Evolutionary conservation across 2,329 filamentous ascomycete genomes (phyloP).

Genomic region (Hypoxylon sp.): DNA sequence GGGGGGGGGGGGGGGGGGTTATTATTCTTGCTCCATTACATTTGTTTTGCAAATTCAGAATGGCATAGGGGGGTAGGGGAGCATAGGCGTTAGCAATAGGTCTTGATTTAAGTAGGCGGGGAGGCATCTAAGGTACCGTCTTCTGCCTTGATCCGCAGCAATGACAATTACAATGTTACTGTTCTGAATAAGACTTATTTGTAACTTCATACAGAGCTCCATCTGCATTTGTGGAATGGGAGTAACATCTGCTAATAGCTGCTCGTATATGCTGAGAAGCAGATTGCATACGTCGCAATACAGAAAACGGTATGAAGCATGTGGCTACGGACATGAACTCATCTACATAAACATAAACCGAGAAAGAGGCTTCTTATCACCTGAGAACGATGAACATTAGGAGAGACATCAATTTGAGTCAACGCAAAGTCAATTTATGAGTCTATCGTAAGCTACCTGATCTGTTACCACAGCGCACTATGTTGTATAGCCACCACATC

Average conservation of each 20-base stretch:
- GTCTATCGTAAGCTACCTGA: constrained; percentile 52
- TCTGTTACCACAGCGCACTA: constrained; percentile 33
- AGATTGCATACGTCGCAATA: neutral
- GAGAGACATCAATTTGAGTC: constrained; percentile 1
- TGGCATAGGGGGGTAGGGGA: constrained; percentile 28
- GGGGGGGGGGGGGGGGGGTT: neutral
- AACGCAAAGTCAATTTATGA: constrained; percentile 50
- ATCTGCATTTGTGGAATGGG: neutral
- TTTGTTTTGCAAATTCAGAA: constrained; percentile 19
- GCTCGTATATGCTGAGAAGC: no score
- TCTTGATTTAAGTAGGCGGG: constrained; percentile 10
- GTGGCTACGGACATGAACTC: no score
- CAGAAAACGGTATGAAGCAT: no score
- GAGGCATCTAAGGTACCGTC: constrained; percentile 13
- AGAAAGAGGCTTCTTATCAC: neutral
- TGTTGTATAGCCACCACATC: constrained; percentile 36
- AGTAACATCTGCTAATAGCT: no score
- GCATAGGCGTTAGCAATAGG: constrained; percentile 40
- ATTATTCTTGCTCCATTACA: neutral
- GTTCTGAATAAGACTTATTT: constrained; percentile 5
- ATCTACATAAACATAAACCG: no score
- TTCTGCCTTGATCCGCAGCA: constrained; percentile 14
- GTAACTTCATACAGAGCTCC: neutral
- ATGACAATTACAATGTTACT: constrained; percentile 18
- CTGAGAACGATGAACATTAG: neutral